Base-by-base conservation (phyloP, 805 yeast genomes). In the Candida oleophila region DNA sequence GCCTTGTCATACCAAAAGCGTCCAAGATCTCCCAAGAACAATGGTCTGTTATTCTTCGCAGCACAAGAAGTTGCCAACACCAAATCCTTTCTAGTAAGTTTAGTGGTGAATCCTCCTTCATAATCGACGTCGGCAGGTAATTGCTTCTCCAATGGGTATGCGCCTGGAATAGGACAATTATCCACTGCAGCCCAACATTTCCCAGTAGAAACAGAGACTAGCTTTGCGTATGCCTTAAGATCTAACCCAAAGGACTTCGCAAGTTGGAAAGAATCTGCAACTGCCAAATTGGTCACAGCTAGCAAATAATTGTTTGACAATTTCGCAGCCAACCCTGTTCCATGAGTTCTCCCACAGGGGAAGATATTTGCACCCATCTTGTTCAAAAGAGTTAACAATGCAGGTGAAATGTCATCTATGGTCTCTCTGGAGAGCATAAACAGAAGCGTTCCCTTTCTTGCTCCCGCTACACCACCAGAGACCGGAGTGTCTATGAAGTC, bases 401-500 rank as follows among this genome's bases (percentile, higher is more conserved):
- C 38, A 1, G 71, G 69, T 2, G 67, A 50, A 19, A 73, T 56
- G 16, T 58, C 57, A 12, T 56, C 62, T 11, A 57, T 59, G 33
- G 55, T 48, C 9, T 59, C 53, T 41, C 74, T 52, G 1, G 81
- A 77, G 12, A 78, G 70, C 83, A 78, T 78, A 55, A 78, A 78
- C 2, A 80, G 73, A 39, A 78, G 63, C 0, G 80, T 71, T 1
- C 69, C 82, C 43, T 77, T 76, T 43, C 73, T 56, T 4, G 83
- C 82, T 1, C 83, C 83, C 0, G 72, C 73, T 1, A 73, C 77
- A 14, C 83, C 83, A 2, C 83, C 83, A 8, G 80, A 74, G 1
- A 78, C 82, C 0, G 83, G 83, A 8, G 82, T 72, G 54, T 78
- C 83, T 35, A 78, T 71, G 51, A 76, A 78, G 48, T 73, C 77